Evolutionary conservation across 192 early-diverging fungal species (phyloP), one percentile per base, ranked within the genome.

Genomic region (Podila verticillata): DNA sequence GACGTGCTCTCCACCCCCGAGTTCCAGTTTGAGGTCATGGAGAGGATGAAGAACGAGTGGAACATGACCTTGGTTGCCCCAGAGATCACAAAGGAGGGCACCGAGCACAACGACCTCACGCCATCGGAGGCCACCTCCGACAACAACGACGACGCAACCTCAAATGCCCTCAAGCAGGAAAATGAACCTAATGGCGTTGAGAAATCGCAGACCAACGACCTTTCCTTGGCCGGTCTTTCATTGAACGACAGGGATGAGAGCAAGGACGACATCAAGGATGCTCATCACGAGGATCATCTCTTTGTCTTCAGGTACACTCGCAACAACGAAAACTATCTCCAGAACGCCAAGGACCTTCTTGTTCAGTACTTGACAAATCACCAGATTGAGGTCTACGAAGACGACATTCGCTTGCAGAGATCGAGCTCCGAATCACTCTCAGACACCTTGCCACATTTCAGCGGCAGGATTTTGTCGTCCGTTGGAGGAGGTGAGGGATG

Each of bases 401-500:
- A 68, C 51, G 83, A 63, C n/a, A 67, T 61, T 22, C 65, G 57
- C 34, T 7, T 67, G 83, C 84, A 54, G 48, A 58, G 70, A 86
- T 84, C 54, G 62, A 87, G 75, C 56, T 70, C 59, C 15, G 77
- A 67, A 56, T 89, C 68, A 3, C 84, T 61, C 84, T 82, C 39
- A 71, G 92, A 90, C 58, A 79, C 90, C 10, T 90, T 91, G 66
- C 81, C 87, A 48, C 88, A 89, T 48, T 89, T 92, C 68, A 88
- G 86, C 67, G 85, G 79, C 66, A 90, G 87, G 59, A 70, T 88
- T 2, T 34, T 91, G 22, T 84, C 86, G 48, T 70, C 85, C 34
- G 84, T 84, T 60, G 59, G 47, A 22, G 13, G 39, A 26, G 62
- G 62, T 59, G n/a, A 62, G 47, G 60, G 54, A 44, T 57, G 0